These are phyloP conservation scores for Exophiala oligosperma DNA, from an alignment of 2,329 filamentous ascomycete genomes.

Conservation along the genomic window DNA sequence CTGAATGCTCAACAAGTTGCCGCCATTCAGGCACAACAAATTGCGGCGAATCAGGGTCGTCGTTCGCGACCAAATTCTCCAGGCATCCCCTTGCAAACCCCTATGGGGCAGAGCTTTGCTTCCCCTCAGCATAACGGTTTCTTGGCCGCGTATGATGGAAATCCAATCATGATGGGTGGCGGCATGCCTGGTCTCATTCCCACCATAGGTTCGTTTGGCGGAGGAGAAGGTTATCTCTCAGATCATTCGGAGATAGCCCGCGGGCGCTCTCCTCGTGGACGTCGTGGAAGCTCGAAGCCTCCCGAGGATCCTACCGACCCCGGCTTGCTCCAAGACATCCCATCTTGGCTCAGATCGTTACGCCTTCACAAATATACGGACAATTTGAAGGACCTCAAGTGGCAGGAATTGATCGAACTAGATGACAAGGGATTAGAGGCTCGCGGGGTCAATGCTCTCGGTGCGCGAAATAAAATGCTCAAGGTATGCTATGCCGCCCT, in stretches of 20 bases:
- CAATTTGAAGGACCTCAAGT: slow-evolving; percentile 94
- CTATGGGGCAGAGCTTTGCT: slow-evolving; percentile 58
- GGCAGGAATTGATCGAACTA: slow-evolving; percentile 87
- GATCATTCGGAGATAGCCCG: slow-evolving; percentile 90
- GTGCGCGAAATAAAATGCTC: slow-evolving; percentile 94
- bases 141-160: slow-evolving; percentile 79
- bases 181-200: slow-evolving; percentile 67
- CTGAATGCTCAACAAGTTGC: slow-evolving; percentile 82
- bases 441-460: slow-evolving; percentile 89
- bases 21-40: slow-evolving; percentile 70
- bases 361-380: slow-evolving; percentile 98
- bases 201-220: slow-evolving; percentile 66
- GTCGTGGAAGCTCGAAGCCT: slow-evolving; percentile 92
- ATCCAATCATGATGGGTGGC: slow-evolving; percentile 68
- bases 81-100: slow-evolving; percentile 72
- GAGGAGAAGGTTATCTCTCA: slow-evolving; percentile 81
- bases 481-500: slow-evolving; percentile 62
- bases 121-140: slow-evolving; percentile 95
- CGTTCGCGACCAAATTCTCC: slow-evolving; percentile 89
- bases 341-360: slow-evolving; percentile 90
- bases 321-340: slow-evolving; percentile 87
- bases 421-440: slow-evolving; percentile 92
- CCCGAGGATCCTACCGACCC: slow-evolving; percentile 96
- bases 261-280: slow-evolving; percentile 86
- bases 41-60: slow-evolving; percentile 59